A percentile compares a stretch with the other conserved stretches of the same genome.
phyloP scores from a whole-genome alignment of 345 rosid genomes.

The Pseudoturritis turrita region DNA sequence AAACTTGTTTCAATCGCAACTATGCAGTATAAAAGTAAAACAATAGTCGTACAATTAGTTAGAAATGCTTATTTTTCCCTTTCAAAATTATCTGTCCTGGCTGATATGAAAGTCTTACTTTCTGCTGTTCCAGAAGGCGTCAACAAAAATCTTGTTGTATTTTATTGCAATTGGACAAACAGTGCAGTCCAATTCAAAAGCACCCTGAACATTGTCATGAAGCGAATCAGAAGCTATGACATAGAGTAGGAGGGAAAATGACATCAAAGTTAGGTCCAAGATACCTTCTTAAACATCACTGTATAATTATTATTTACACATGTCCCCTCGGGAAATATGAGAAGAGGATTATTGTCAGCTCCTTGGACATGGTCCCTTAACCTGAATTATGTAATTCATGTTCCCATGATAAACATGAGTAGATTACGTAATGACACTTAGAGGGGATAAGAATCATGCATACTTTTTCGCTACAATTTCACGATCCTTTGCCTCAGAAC shows the following conservation, averaged over 20 bases:
- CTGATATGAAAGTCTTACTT: constrained; percentile 44
- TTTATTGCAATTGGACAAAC: constrained; percentile 96
- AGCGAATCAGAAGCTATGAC: constrained; percentile 4
- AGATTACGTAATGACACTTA: neutral
- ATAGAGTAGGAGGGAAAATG: neutral
- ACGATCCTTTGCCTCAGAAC: constrained; percentile 93
- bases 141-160: constrained; percentile 95
- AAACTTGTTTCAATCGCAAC: neutral
- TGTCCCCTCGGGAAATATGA: constrained; percentile 97
- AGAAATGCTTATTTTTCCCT: neutral
- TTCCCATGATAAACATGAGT: constrained; percentile 20
- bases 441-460: constrained; percentile 16
- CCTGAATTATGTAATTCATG: constrained; percentile 44
- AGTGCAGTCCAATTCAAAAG: constrained; percentile 93
- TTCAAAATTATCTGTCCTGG: neutral
- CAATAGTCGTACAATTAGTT: neutral
- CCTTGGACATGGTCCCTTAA: constrained; percentile 89
- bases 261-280: neutral
- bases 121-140: constrained; percentile 99
- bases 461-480: constrained; percentile 94
- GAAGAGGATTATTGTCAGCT: constrained; percentile 90
- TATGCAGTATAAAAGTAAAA: neutral
- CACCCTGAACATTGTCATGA: constrained; percentile 59
- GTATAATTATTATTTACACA: constrained; percentile 95
- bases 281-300: constrained; percentile 98